A percentile compares a stretch with the other conserved stretches of the same genome.
Conservation (phyloP, 768 basidiomycete genomes). For the Leccinum subtestaceum region DNA sequence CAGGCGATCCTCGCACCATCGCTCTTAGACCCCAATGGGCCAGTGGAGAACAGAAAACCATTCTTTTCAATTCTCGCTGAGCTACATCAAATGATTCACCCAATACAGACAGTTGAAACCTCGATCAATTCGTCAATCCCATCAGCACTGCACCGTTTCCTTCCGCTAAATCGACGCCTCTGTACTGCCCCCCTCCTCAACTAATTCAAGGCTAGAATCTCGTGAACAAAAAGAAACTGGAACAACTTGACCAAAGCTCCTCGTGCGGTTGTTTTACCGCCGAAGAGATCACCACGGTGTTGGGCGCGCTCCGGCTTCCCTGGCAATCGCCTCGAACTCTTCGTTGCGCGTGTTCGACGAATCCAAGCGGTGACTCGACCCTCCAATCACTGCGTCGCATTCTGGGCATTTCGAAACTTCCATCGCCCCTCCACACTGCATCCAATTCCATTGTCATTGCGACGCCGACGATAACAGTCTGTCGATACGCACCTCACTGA, state of each 20-base stretch:
- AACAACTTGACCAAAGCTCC: neutral
- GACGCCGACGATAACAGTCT: neutral
- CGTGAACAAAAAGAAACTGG: neutral
- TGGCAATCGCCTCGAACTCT: slow-evolving; percentile 48
- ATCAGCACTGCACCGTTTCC: neutral
- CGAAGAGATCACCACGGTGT: slow-evolving; percentile 20
- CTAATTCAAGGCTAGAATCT: neutral
- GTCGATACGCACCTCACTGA: slow-evolving; percentile 42
- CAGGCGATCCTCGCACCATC: neutral
- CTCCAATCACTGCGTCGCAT: slow-evolving; percentile 54
- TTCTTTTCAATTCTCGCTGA: too few relatives aligned
- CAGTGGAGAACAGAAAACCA: neutral
- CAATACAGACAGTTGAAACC: too few relatives aligned
- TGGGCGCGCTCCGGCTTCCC: slow-evolving; percentile 23
- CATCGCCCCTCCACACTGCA: slow-evolving; percentile 60
- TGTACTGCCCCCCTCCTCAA: neutral
- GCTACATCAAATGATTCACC: too few relatives aligned
- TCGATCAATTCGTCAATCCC: neutral
- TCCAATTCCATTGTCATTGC: neutral
- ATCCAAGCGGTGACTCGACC: slow-evolving; percentile 40
- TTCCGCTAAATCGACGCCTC: neutral
- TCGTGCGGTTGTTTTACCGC: neutral
- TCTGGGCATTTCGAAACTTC: slow-evolving; percentile 50
- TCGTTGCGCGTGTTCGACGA: slow-evolving; percentile 41
- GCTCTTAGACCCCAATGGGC: neutral